These are phyloP conservation scores for Sextonia rubra DNA, from an alignment of 164 flowering plant genomes.

Conservation along the genomic window DNA sequence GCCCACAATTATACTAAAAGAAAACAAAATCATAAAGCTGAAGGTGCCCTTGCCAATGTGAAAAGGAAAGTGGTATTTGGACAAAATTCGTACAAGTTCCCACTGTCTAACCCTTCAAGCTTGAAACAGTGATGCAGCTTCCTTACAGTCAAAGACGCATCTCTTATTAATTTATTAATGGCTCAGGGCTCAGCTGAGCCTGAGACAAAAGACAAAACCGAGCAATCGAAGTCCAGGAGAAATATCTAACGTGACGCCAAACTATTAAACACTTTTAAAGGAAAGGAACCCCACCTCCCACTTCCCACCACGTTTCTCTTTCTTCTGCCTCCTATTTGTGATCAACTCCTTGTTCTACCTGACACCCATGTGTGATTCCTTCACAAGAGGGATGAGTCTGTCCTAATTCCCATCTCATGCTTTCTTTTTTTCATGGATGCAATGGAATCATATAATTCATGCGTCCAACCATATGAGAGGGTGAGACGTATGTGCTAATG, in stretches of 20 bases:
- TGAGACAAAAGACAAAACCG: neutral
- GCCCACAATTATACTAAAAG: no score
- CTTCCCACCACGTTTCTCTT: neutral
- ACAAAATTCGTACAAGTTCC: neutral
- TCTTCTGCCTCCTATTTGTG: neutral
- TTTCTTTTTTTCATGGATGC: neutral
- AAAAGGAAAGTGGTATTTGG: no score
- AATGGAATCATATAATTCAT: neutral
- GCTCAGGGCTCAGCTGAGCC: neutral
- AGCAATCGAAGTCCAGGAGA: neutral
- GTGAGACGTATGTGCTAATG: neutral
- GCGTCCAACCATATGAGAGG: no score
- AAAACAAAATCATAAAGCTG: no score
- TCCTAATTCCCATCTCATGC: neutral
- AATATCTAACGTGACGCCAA: neutral
- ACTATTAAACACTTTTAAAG: neutral
- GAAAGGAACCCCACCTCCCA: constrained; percentile 2
- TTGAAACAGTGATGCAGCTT: neutral
- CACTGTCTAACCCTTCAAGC: neutral
- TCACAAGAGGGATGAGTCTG: neutral
- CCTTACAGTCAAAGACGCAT: constrained; percentile 1
- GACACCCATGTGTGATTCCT: neutral
- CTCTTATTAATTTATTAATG: neutral
- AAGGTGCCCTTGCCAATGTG: no score
- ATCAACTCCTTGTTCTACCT: neutral